phyloP scores from a whole-genome alignment of 345 rosid species.

The Eucalyptus shirleyi region DNA sequence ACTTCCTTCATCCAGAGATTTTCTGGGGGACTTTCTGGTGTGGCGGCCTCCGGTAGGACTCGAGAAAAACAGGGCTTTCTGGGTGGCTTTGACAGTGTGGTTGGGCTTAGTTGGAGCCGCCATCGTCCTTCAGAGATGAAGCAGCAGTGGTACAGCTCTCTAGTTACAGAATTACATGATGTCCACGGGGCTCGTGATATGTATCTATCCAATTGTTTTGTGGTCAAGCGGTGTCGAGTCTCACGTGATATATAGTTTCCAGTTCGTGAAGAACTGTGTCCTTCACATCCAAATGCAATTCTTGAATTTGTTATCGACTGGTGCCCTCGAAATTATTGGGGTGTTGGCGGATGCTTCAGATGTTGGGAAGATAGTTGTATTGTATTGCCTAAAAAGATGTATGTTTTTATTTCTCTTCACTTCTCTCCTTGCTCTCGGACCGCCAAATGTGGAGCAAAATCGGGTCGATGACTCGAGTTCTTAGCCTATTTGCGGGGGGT shows the following conservation, averaged over 20 bases:
- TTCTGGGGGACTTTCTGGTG: conserved; percentile 55
- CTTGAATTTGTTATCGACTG: not conserved
- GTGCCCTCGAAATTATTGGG: not conserved
- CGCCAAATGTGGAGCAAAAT: not conserved
- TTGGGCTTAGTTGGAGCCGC: conserved; percentile 86
- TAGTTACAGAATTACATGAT: not conserved
- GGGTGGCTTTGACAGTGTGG: conserved; percentile 78
- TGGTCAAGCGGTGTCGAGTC: not conserved
- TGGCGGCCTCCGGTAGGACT: conserved; percentile 71
- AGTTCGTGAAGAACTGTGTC: not conserved
- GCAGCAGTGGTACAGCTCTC: not conserved
- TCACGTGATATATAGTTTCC: not conserved
- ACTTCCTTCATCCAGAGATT: conserved; percentile 53
- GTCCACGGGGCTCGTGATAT: not conserved
- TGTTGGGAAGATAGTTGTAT: not conserved
- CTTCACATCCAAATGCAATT: not conserved
- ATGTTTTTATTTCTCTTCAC: not conserved
- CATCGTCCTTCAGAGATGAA: conserved; percentile 54
- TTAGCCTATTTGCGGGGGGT: not conserved
- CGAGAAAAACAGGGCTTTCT: conserved; percentile 57
- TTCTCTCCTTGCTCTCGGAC: not conserved
- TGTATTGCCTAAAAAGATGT: not conserved
- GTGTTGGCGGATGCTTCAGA: not conserved
- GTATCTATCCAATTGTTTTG: conserved; percentile 9
- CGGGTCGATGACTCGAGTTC: not conserved